These are phyloP conservation scores for Dothiorella sarmentorum DNA, from an alignment of 2,329 filamentous ascomycete genomes.

Conservation along the genomic window DNA sequence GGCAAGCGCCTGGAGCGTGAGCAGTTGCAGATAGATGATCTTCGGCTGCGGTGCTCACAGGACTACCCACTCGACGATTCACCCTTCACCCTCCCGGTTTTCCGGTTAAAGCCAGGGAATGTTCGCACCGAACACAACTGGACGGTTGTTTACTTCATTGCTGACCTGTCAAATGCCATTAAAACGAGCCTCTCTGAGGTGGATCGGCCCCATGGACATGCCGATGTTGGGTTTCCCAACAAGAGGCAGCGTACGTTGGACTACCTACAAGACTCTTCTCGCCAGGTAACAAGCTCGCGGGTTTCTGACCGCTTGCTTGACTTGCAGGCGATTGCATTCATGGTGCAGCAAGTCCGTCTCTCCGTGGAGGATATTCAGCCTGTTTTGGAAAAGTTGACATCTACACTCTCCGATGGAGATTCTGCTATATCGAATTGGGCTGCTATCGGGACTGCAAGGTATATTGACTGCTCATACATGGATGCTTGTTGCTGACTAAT, in stretches of 20 bases:
- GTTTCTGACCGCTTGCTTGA: conserved; percentile 45
- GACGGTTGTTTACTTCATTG: conserved; percentile 39
- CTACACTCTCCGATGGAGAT: conserved; percentile 67
- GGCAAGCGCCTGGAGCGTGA: conserved; percentile 65
- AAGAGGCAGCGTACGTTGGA: conserved; percentile 40
- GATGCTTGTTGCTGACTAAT: neutral
- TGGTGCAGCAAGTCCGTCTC: conserved; percentile 37
- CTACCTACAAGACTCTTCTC: conserved; percentile 41
- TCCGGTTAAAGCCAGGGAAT: conserved; percentile 34
- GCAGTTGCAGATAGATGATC: conserved; percentile 73
- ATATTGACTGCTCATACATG: conserved; percentile 28
- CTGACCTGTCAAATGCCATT: conserved; percentile 36
- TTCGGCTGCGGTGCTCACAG: conserved; percentile 44
- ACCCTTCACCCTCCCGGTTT: conserved; percentile 25
- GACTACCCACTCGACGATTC: conserved; percentile 24
- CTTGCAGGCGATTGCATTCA: conserved; percentile 54
- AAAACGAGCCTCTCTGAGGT: conserved; percentile 24
- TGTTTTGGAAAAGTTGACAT: conserved; percentile 57
- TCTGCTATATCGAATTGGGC: conserved; percentile 70
- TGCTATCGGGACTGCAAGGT: conserved; percentile 78
- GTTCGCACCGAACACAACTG: conserved; percentile 31
- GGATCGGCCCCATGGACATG: conserved; percentile 20
- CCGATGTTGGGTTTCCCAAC: conserved; percentile 24
- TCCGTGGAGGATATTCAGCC: conserved; percentile 52
- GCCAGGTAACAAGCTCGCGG: conserved; percentile 33